A percentile compares a stretch with the other conserved stretches of the same genome.
Evolutionary conservation across 1,139 yeast species (phyloP).

Genomic region (Scheffersomyces titani): DNA sequence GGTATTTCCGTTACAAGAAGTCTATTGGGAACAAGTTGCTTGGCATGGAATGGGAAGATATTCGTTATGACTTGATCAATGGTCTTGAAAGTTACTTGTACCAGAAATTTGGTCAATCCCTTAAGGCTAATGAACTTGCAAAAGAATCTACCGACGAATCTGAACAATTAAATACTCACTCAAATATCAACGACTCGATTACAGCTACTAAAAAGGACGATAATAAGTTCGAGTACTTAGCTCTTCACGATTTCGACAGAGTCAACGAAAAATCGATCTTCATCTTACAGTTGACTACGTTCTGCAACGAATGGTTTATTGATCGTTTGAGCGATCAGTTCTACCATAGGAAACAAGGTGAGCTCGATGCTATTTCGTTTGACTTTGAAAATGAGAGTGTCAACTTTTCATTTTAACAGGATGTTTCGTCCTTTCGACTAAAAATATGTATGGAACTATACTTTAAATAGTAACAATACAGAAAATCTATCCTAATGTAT

Average conservation of each 20-base stretch:
- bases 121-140: conserved; percentile 3
- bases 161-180: not conserved
- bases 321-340: conserved; percentile 5
- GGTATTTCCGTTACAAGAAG: conserved; percentile 43
- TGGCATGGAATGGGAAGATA: conserved; percentile 50
- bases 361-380: conserved; percentile 12
- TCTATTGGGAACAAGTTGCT: conserved; percentile 38
- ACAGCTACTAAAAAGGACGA: conserved; percentile 9
- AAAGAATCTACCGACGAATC: not conserved
- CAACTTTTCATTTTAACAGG: conserved; percentile 6
- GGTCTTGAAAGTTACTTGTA: conserved; percentile 41
- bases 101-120: conserved; percentile 34
- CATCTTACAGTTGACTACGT: conserved; percentile 27
- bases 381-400: conserved; percentile 30
- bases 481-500: not conserved
- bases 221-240: conserved; percentile 26
- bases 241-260: conserved; percentile 37
- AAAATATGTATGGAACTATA: not conserved
- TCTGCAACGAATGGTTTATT: conserved; percentile 28
- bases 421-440: not conserved
- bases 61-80: conserved; percentile 38
- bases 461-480: not conserved
- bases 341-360: not conserved
- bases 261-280: conserved; percentile 34
- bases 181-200: not conserved